Evolutionary conservation across 2,329 filamentous ascomycete species (phyloP).

Genomic region (Dothistroma pini): DNA sequence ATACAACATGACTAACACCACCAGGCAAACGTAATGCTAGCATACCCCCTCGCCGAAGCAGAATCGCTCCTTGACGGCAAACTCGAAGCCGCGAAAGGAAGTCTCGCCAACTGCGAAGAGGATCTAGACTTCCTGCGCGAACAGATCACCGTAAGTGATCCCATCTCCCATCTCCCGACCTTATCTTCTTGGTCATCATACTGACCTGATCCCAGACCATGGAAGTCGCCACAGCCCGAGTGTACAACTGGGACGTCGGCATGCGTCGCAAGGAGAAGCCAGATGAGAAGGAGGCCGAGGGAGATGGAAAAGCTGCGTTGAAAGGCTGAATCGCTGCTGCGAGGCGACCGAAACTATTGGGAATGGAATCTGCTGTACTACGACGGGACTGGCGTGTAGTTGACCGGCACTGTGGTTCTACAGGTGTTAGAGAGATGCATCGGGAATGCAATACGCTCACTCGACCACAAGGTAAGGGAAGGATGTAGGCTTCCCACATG

Average conservation of each 20-base stretch:
- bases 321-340: conserved; percentile 4
- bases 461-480: too few species aligned
- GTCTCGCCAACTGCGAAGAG: conserved; percentile 85
- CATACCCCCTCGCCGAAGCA: conserved; percentile 87
- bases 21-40: conserved; percentile 93
- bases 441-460: too few species aligned
- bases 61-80: conserved; percentile 74
- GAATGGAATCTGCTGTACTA: too few species aligned
- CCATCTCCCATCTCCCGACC: conserved; percentile 2
- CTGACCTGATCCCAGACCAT: conserved; percentile 63
- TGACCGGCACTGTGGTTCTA: too few species aligned
- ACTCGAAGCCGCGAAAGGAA: conserved; percentile 72
- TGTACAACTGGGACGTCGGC: conserved; percentile 99
- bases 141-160: conserved; percentile 77
- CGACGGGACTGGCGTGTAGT: too few species aligned
- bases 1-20: background rate
- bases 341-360: background rate
- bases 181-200: conserved; percentile 5
- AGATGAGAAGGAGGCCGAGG: conserved; percentile 38
- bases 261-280: conserved; percentile 88
- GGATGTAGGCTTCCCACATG: too few species aligned
- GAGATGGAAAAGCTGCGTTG: conserved; percentile 10
- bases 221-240: conserved; percentile 90
- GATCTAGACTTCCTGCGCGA: conserved; percentile 93
- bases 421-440: too few species aligned